Evolutionary conservation across 2,329 filamentous ascomycete genomes (phyloP), one percentile per base, ranked within the genome.

Genomic region (Calonectria pteridis): DNA sequence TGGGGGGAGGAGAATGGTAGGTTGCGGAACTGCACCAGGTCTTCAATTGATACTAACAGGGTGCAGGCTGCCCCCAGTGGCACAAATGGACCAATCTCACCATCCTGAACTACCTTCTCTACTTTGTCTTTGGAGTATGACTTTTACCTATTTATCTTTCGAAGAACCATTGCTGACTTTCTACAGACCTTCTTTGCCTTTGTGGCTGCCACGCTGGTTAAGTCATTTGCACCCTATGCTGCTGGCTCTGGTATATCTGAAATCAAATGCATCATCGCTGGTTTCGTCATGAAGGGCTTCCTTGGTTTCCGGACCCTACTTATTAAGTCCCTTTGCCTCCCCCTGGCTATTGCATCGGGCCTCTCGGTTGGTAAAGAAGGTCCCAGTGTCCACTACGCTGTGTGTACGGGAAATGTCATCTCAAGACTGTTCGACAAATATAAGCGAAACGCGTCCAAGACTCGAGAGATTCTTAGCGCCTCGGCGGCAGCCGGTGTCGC

Each of bases 271-370:
- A 98, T 99, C 82, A 98, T 99, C 82, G 97, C 96, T 6, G 97
- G 97, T 4, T 99, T 99, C 83, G 95, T 98, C 64, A 99, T 99
- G 97, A 98, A 98, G 85, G 97, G 96, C 0, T 99, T 99, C 81
- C 89, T 99, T 20, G 95, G 96, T 26, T 93, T 93, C 79, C 95
- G 95, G 91, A 98, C 97, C 6, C 88, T 99, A 37, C 84, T 97
- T 73, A 98, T 99, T 86, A 99, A 99, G 86, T 98, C 95, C 0
- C 91, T 98, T 69, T 94, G 94, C 29, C 87, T 99, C 62, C 97
- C 97, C 1, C 88, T 99, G 55, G 94, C 96, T 53, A 99, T 99
- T 83, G 96, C 94, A 16, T 98, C 96, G 1, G 97, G 97, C 2
- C 87, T 99, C 29, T 98, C 95, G 0, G 95, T 99, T 16, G 97